phyloP scores from a whole-genome alignment of 768 basidiomycete genomes.

The Tricholoma saponaceum region DNA sequence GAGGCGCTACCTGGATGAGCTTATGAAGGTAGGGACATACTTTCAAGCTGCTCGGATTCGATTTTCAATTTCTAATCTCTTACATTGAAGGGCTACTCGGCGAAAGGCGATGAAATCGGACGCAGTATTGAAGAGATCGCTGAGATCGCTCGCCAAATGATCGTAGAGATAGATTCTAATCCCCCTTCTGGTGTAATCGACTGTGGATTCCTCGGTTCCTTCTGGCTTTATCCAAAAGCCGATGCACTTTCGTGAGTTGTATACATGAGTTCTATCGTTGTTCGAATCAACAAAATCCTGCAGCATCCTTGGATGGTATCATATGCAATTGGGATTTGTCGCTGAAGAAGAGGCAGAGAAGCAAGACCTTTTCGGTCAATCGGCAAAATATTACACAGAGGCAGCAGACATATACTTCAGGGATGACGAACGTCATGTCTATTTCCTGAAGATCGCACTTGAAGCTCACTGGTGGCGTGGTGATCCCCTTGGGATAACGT shows the following conservation, averaged over 20 bases:
- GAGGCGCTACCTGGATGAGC: slow-evolving; percentile 26
- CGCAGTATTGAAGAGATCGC: slow-evolving; percentile 26
- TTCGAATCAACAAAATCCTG: not conserved
- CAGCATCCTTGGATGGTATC: slow-evolving; percentile 27
- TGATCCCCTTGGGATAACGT: slow-evolving; percentile 20
- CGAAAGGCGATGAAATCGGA: slow-evolving; percentile 9
- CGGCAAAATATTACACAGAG: slow-evolving; percentile 25
- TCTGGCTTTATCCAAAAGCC: slow-evolving; percentile 32
- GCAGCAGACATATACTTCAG: slow-evolving; percentile 27
- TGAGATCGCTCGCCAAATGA: slow-evolving; percentile 25
- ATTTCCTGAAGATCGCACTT: slow-evolving; percentile 27
- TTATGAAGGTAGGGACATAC: slow-evolving; percentile 26
- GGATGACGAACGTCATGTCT: slow-evolving; percentile 34
- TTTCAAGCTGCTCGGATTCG: not conserved
- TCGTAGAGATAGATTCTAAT: slow-evolving; percentile 26
- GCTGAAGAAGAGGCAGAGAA: slow-evolving; percentile 12
- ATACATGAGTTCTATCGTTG: not conserved
- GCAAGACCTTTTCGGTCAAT: slow-evolving; percentile 14
- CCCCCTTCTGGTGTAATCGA: slow-evolving; percentile 16
- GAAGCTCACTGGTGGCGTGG: slow-evolving; percentile 26
- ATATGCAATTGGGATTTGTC: slow-evolving; percentile 18
- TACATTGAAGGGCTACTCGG: slow-evolving; percentile 8
- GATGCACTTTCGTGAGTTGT: slow-evolving; percentile 31
- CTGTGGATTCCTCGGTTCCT: slow-evolving; percentile 29
- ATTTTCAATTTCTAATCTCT: not conserved